A percentile compares a stretch with the other conserved stretches of the same genome.
Evolutionary conservation across 2,329 filamentous ascomycete species (phyloP).

Genomic region (Zymoseptoria pseudotritici): DNA sequence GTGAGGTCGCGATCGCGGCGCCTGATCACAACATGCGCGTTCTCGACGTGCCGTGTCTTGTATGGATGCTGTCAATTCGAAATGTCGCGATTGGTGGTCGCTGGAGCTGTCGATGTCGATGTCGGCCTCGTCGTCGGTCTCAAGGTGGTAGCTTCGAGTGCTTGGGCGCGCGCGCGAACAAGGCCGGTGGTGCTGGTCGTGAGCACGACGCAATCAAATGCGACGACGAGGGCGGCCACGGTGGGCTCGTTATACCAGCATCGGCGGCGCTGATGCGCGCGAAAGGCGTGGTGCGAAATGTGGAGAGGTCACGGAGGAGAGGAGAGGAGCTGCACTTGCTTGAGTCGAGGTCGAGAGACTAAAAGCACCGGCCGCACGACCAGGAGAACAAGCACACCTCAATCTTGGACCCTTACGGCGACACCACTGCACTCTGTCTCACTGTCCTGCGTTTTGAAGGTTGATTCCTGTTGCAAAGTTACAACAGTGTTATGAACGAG

Average conservation of each 20-base stretch:
- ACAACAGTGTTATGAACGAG: background rate
- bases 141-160: background rate
- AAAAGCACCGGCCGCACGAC: background rate
- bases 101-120: background rate
- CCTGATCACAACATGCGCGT: background rate
- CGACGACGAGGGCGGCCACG: background rate
- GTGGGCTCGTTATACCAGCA: background rate
- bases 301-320: background rate
- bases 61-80: background rate
- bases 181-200: background rate
- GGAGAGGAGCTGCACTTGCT: background rate
- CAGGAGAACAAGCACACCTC: background rate
- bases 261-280: background rate
- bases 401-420: background rate
- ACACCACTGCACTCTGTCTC: background rate
- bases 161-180: background rate
- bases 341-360: no score
- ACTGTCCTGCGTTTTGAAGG: background rate
- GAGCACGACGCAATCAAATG: background rate
- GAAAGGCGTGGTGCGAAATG: background rate
- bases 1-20: conserved; percentile 14
- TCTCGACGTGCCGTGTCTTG: background rate
- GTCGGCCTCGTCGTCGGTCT: background rate
- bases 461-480: background rate
- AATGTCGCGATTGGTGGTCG: background rate